phyloP scores from a whole-genome alignment of 352 stramenopile genomes.

The Achlya hypogyna region DNA sequence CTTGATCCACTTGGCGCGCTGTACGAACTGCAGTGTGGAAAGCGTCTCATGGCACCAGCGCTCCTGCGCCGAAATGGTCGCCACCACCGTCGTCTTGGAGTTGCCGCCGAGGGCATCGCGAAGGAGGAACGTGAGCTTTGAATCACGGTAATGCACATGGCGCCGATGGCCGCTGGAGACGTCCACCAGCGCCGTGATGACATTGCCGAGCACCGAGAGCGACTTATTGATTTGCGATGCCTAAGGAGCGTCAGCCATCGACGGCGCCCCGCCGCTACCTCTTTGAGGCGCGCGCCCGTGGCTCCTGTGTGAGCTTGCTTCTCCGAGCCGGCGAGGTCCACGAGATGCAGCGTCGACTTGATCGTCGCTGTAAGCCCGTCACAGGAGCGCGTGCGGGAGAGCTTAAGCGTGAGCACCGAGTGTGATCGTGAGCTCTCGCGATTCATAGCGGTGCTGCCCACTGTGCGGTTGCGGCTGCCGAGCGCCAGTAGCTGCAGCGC shows the following conservation, averaged over 20 bases:
- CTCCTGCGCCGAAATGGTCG: constrained; percentile 66
- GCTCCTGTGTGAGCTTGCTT: constrained; percentile 76
- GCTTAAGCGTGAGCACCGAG: constrained; percentile 93
- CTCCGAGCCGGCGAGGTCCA: constrained; percentile 82
- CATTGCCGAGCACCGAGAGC: constrained; percentile 77
- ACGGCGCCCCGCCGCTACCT: constrained; percentile 23
- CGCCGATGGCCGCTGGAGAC: constrained; percentile 68
- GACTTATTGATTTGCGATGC: constrained; percentile 87
- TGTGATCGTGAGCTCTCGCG: constrained; percentile 92
- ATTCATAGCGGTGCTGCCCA: constrained; percentile 97
- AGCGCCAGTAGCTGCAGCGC: constrained; percentile 63
- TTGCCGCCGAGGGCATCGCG: constrained; percentile 78
- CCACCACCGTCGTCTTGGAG: constrained; percentile 78
- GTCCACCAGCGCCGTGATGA: constrained; percentile 84
- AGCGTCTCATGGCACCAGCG: constrained; percentile 82
- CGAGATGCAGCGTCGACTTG: constrained; percentile 72
- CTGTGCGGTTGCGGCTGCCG: constrained; percentile 84
- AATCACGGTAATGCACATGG: constrained; percentile 81
- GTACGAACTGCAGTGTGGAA: constrained; percentile 81
- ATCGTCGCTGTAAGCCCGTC: constrained; percentile 50
- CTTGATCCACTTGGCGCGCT: constrained; percentile 84
- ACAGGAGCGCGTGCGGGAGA: constrained; percentile 73
- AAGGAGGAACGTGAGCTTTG: constrained; percentile 76
- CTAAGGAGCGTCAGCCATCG: not conserved
- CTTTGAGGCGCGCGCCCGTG: constrained; percentile 78